Evolutionary conservation across 768 basidiomycete genomes (phyloP), one percentile per base, ranked within the genome.

Genomic region (Boletus coccyginus): DNA sequence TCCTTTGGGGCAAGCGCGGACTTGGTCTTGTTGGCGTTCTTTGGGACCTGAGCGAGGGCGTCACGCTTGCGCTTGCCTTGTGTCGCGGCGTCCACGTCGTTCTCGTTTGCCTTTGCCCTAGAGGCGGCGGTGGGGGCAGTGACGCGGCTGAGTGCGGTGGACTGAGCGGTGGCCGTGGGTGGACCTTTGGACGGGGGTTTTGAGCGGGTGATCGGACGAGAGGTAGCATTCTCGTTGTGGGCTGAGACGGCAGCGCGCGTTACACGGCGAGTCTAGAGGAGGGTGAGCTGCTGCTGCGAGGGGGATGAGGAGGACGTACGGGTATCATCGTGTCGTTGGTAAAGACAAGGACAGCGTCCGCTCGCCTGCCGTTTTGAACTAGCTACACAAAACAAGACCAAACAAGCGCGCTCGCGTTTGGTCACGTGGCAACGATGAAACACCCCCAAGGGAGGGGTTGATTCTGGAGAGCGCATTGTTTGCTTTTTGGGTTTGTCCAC

Each of bases 61-160:
- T 86, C 85, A 19, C 90, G 86, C 70, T 91, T 92, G 53, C 89
- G 81, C 68, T 90, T 90, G 35, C 80, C 82, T 45, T 79, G 79
- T 3, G 76, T 74, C 19, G 75, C 71, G 14, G 74, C 72, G 42
- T 86, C 82, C 21, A 70, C 63, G 59, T 82, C 78, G 58, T 73
- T 70, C 38, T 78, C 74, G 59, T 78, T 66, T 1, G 48, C 60
- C 29, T 72, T 73, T 31, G 70, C 70, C 54, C 63, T 64, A 9
- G 79, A 73, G 42, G 76, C 72, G 6, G 76, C 74, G 7, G 71
- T 68, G 47, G 68, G 68, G 60, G 67, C 76, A 75, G 63, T 73
- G 77, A 62, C 79, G 67, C 77, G 79, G 36, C 63, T 65, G 59
- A 74, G 66, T 45, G 74, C 74, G 29, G 65, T 61, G 27, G 74